Evolutionary conservation across 2,329 filamentous ascomycete genomes (phyloP).

Genomic region (Westerdykella sp.): DNA sequence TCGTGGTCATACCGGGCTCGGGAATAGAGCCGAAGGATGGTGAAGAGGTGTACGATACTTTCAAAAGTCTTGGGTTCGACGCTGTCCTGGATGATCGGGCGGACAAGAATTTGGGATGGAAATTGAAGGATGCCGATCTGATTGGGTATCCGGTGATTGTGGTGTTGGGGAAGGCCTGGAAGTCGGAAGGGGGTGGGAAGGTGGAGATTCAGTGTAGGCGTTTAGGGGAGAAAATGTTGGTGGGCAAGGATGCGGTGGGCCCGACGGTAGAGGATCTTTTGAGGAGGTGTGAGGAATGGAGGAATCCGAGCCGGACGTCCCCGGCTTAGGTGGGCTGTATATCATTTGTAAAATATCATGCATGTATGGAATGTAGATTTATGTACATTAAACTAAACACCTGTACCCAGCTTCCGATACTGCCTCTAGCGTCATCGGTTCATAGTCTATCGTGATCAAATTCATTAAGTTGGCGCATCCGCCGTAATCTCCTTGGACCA

Average conservation of each 20-base stretch:
- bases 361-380: neutral
- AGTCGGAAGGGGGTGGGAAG: constrained; percentile 34
- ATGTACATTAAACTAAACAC: neutral
- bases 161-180: constrained; percentile 56
- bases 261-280: constrained; percentile 20
- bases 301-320: too few relatives aligned
- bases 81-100: constrained; percentile 39
- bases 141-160: constrained; percentile 82
- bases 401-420: too few relatives aligned
- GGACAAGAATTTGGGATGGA: constrained; percentile 66
- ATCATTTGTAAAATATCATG: neutral
- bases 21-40: constrained; percentile 45
- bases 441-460: too few relatives aligned
- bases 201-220: constrained; percentile 75
- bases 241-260: constrained; percentile 32
- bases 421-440: too few relatives aligned
- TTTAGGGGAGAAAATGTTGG: constrained; percentile 53
- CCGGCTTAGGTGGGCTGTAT: neutral
- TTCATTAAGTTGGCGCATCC: too few relatives aligned
- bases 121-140: constrained; percentile 81
- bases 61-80: constrained; percentile 34
- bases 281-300: too few relatives aligned
- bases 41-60: constrained; percentile 56
- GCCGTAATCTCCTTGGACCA: too few relatives aligned
- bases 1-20: constrained; percentile 55